Base-by-base conservation (phyloP, 148 eudicot genomes). In the Pharnaceum exiguum region DNA sequence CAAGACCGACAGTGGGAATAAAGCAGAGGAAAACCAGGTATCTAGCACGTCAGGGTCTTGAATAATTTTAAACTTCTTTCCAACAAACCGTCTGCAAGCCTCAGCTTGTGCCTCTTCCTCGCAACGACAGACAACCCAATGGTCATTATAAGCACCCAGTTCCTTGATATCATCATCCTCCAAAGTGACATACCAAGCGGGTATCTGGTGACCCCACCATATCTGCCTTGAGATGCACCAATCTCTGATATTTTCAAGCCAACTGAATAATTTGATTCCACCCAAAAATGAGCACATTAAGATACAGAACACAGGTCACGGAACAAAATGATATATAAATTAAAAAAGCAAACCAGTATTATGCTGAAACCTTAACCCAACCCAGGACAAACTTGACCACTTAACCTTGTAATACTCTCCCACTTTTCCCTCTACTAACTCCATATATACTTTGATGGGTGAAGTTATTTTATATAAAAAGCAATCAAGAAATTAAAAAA, bases 161-260 rank as follows among this genome's bases (percentile, higher is more conserved):
- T 89, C 99, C 69, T 89, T 95, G 60, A 89, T 96, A 61, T 70
- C 66, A 58, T 93, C 95, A 71, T 80, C 83, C 33, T 96, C 99
- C 59, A 71, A 89, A 22, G n/a, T n/a, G n/a, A 93, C 71, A 59
- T 93, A 93, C 99, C 99, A 93, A 59, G 89, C 99, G 58, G 99
- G 99, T 66, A 93, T 86, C 16, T 95, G 90, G 67, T 93, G 99
- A 31, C 99, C 99, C 99, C 99, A 93, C 99, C 99, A 93, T 44
- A 93, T 53, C 46, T 93, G 99, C 60, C 99, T 78, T 77, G 96
- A 89, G 73, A 93, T 89, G 68, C 99, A 93, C 99, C 99, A 93
- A 69, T 93, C 99, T 70, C 86, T 89, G 70, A 89, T 93, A 77
- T 89, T 93, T 44, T 95, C 82, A 22, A 93, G 80, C 99, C 99